Conservation (phyloP, 495 filamentous ascomycete species). For the Talaromyces borbonicus region DNA sequence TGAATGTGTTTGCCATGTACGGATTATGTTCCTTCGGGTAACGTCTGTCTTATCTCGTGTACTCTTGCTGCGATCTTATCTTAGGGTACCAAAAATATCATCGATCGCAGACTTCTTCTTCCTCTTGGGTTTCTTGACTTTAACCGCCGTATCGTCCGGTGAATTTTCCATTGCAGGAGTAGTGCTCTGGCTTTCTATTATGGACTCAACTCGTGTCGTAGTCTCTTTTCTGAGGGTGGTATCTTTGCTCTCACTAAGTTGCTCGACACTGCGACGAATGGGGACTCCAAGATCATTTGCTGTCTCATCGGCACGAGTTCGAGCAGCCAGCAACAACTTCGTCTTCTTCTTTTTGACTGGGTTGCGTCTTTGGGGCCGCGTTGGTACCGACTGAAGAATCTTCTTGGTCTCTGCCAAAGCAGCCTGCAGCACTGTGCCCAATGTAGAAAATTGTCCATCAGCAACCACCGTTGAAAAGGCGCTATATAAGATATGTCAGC, state of each 20-base stretch:
- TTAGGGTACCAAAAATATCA: constrained; percentile 47
- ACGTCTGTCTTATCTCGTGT: not conserved
- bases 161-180: not conserved
- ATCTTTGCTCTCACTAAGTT: not conserved
- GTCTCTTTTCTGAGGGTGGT: not conserved
- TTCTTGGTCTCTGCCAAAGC: constrained; percentile 12
- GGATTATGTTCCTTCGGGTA: not conserved
- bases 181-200: too few species aligned
- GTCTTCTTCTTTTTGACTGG: not conserved
- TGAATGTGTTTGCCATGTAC: constrained; percentile 42
- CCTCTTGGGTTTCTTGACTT: constrained; percentile 9
- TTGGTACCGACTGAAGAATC: not conserved
- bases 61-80: constrained; percentile 19
- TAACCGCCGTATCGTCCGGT: not conserved
- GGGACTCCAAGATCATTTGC: not conserved
- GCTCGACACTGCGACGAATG: not conserved
- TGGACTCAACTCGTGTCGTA: too few species aligned
- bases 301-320: not conserved
- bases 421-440: constrained; percentile 69
- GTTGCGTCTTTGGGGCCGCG: not conserved
- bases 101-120: constrained; percentile 35
- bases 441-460: constrained; percentile 63
- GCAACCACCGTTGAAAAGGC: constrained; percentile 62
- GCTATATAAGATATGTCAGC: constrained; percentile 19
- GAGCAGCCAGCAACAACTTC: not conserved